Evolutionary conservation across 495 filamentous ascomycete genomes (phyloP).

Genomic region (Sordaria brevicollis): DNA sequence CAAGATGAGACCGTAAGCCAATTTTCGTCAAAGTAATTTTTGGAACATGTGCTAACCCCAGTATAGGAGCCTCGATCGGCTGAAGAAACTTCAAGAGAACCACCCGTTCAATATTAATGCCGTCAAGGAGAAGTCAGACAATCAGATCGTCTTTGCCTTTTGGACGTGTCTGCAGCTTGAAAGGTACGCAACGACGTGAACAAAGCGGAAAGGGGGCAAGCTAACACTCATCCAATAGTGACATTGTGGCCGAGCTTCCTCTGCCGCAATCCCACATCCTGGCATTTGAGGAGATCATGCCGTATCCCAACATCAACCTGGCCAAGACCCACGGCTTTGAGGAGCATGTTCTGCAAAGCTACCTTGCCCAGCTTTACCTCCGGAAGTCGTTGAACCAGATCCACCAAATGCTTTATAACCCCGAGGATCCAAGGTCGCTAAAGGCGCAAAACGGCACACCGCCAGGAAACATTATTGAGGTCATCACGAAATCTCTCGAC

Average conservation of each 20-base stretch:
- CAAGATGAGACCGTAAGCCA: constrained; percentile 62
- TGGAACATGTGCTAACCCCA: neutral
- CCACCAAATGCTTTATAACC: constrained; percentile 70
- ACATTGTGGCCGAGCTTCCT: constrained; percentile 84
- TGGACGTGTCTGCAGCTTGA: constrained; percentile 95
- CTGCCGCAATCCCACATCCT: constrained; percentile 73
- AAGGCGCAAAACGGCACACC: neutral
- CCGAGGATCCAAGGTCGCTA: constrained; percentile 23
- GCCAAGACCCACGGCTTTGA: constrained; percentile 33
- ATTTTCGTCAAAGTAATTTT: neutral
- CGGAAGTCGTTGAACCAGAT: constrained; percentile 77
- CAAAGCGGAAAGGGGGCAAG: neutral
- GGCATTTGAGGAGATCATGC: constrained; percentile 57
- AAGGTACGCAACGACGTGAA: constrained; percentile 43
- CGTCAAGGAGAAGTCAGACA: constrained; percentile 32
- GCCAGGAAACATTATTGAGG: constrained; percentile 32
- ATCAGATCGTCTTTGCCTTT: constrained; percentile 65
- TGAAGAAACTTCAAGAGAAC: constrained; percentile 24
- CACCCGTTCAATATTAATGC: constrained; percentile 8
- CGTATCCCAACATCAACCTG: constrained; percentile 44
- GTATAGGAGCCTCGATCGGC: constrained; percentile 32
- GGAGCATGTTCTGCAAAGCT: constrained; percentile 60
- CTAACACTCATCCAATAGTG: constrained; percentile 37
- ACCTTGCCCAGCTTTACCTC: constrained; percentile 75
- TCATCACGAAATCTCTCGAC: constrained; percentile 38